A percentile compares a stretch with the other conserved stretches of the same genome.
Conservation (phyloP, 2,329 filamentous ascomycete species). For the Alternaria incomplexa region DNA sequence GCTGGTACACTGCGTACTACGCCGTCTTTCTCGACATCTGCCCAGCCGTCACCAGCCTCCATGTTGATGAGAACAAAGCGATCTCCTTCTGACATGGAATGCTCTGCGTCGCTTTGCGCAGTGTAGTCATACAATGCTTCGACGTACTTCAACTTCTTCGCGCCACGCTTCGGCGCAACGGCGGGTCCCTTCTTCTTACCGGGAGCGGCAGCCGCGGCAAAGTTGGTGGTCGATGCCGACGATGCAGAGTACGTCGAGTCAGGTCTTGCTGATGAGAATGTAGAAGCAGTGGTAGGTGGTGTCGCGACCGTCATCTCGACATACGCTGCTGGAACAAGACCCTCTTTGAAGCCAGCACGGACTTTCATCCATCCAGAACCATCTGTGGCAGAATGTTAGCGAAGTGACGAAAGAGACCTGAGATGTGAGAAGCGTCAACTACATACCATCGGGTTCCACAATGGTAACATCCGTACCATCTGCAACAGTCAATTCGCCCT, state of each 20-base stretch:
- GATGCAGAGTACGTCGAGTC: slow-evolving; percentile 75
- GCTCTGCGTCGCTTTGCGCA: slow-evolving; percentile 83
- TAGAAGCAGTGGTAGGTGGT: slow-evolving; percentile 47
- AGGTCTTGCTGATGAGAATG: slow-evolving; percentile 46
- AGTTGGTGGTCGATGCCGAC: slow-evolving; percentile 72
- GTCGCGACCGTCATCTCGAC: slow-evolving; percentile 65
- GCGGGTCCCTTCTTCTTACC: slow-evolving; percentile 88
- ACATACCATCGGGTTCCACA: slow-evolving; percentile 86
- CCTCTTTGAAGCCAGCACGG: slow-evolving; percentile 74
- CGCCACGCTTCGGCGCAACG: slow-evolving; percentile 86
- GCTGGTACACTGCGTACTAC: slow-evolving; percentile 88
- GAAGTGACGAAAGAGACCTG: slow-evolving; percentile 18
- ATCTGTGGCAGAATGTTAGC: slow-evolving; percentile 61
- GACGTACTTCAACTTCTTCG: slow-evolving; percentile 92
- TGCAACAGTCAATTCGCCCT: slow-evolving; percentile 79
- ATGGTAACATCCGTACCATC: slow-evolving; percentile 81
- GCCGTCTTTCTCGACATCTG: slow-evolving; percentile 92
- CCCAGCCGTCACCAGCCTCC: slow-evolving; percentile 94
- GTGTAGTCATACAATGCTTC: slow-evolving; percentile 92
- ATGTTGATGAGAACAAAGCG: slow-evolving; percentile 87
- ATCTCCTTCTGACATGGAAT: slow-evolving; percentile 90
- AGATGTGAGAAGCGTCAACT: slow-evolving; percentile 19
- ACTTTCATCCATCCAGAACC: slow-evolving; percentile 92
- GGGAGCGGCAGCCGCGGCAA: slow-evolving; percentile 35
- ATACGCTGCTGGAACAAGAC: slow-evolving; percentile 86